phyloP scores from a whole-genome alignment of 2,329 filamentous ascomycete species.

The Fusarium tupiense region DNA sequence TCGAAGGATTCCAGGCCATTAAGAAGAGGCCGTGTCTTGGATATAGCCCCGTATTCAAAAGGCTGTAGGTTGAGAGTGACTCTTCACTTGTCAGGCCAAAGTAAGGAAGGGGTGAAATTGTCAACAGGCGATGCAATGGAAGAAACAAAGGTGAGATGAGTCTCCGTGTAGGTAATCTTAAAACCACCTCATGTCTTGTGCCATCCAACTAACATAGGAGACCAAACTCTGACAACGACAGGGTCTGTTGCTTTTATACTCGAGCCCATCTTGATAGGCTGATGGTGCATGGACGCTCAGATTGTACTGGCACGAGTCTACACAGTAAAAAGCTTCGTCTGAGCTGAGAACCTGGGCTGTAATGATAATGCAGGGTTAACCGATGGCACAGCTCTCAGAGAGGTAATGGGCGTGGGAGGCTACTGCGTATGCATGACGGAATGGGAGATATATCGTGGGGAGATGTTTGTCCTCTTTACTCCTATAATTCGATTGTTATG shows the following conservation, averaged over 20 bases:
- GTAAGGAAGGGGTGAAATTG: background rate
- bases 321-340: constrained; percentile 14
- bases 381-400: background rate
- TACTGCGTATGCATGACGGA: background rate
- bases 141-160: constrained; percentile 30
- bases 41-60: background rate
- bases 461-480: background rate
- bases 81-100: background rate
- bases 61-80: background rate
- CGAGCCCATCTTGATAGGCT: constrained; percentile 27
- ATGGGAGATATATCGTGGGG: background rate
- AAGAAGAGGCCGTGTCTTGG: background rate
- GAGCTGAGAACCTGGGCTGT: constrained; percentile 14
- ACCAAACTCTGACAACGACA: constrained; percentile 45
- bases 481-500: background rate
- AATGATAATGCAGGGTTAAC: constrained; percentile 1
- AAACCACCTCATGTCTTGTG: constrained; percentile 55
- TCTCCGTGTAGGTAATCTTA: constrained; percentile 49
- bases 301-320: background rate
- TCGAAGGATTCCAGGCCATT: background rate
- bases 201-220: constrained; percentile 51
- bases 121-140: constrained; percentile 6
- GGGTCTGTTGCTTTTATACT: constrained; percentile 54
- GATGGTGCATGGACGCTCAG: background rate
- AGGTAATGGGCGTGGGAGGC: constrained; percentile 10